Percentiles rank a stretch among this genome's conserved stretches.
Conservation (phyloP, 1,284 basidiomycete species). For the Tremellales sp. region DNA sequence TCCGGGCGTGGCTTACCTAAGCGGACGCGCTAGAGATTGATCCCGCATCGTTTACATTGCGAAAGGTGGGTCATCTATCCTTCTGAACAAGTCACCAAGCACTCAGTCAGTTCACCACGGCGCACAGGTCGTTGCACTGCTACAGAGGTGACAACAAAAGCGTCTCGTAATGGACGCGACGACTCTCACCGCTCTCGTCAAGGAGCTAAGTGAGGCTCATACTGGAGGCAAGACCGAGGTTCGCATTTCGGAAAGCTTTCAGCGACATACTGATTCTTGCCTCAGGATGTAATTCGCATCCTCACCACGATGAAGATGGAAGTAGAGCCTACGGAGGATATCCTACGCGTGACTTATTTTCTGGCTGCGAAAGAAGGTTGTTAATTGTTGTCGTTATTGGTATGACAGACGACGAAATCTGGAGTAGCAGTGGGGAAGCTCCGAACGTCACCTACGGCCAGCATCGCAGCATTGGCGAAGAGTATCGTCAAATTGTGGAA, state of each 20-base stretch:
- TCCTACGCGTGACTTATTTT: constrained; percentile 70
- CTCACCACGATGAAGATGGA: constrained; percentile 72
- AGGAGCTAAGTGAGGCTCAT: constrained; percentile 58
- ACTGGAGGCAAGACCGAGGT: constrained; percentile 70
- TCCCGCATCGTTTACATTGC: no score
- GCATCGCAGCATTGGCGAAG: constrained; percentile 79
- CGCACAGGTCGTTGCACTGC: no score
- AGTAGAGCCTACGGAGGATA: constrained; percentile 75
- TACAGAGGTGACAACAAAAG: no score
- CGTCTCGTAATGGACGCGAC: constrained; percentile 40
- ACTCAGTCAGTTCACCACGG: no score
- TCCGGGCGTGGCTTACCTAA: no score
- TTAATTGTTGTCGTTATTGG: neutral
- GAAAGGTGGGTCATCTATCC: no score
- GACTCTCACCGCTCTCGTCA: constrained; percentile 28
- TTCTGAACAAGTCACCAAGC: no score
- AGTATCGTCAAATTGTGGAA: constrained; percentile 93
- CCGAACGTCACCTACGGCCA: constrained; percentile 66
- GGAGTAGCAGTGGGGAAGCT: constrained; percentile 91
- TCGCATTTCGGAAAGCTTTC: constrained; percentile 49
- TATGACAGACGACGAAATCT: constrained; percentile 62
- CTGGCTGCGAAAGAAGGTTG: constrained; percentile 33
- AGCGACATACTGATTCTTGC: constrained; percentile 47
- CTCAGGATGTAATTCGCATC: constrained; percentile 67
- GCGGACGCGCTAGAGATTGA: no score